These are phyloP conservation scores for Gossypium turneri DNA, from an alignment of 345 rosid genomes.

Conservation along the genomic window DNA sequence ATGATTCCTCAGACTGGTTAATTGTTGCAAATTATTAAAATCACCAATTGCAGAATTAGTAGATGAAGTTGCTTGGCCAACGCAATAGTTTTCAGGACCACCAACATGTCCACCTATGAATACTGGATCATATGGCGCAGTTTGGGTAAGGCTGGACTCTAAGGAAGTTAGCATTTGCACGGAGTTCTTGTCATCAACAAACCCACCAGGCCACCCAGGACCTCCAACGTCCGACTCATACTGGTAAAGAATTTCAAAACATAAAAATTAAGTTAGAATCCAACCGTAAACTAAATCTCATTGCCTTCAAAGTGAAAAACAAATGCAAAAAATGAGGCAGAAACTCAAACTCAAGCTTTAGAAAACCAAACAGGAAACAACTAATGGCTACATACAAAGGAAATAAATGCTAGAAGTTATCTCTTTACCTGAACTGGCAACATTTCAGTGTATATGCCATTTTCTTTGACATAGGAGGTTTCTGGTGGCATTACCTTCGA, in stretches of 20 bases:
- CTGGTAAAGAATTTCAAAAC: slow-evolving; percentile 16
- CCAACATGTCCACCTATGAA: slow-evolving; percentile 19
- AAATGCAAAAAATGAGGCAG: not conserved
- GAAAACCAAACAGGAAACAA: not conserved
- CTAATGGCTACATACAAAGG: not conserved
- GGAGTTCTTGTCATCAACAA: slow-evolving; percentile 29
- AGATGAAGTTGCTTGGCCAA: slow-evolving; percentile 33
- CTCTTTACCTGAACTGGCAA: slow-evolving; percentile 38
- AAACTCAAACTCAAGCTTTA: not conserved
- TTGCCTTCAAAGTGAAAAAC: not conserved
- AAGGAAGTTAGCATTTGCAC: slow-evolving; percentile 35
- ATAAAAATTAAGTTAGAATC: not conserved
- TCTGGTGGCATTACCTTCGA: slow-evolving; percentile 13
- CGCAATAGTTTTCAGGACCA: slow-evolving; percentile 16
- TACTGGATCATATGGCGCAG: slow-evolving; percentile 21
- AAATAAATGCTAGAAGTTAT: not conserved
- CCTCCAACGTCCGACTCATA: slow-evolving; percentile 23
- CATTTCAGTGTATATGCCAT: slow-evolving; percentile 22
- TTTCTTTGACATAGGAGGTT: slow-evolving; percentile 25
- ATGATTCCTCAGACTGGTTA: slow-evolving; percentile 26
- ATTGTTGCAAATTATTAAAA: slow-evolving; percentile 29
- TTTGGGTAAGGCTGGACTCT: slow-evolving; percentile 28
- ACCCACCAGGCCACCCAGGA: slow-evolving; percentile 22
- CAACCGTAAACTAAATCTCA: not conserved
- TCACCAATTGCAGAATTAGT: slow-evolving; percentile 28